Evolutionary conservation across 2,329 filamentous ascomycete genomes (phyloP).

Genomic region (Sphaerulina vaccinii): DNA sequence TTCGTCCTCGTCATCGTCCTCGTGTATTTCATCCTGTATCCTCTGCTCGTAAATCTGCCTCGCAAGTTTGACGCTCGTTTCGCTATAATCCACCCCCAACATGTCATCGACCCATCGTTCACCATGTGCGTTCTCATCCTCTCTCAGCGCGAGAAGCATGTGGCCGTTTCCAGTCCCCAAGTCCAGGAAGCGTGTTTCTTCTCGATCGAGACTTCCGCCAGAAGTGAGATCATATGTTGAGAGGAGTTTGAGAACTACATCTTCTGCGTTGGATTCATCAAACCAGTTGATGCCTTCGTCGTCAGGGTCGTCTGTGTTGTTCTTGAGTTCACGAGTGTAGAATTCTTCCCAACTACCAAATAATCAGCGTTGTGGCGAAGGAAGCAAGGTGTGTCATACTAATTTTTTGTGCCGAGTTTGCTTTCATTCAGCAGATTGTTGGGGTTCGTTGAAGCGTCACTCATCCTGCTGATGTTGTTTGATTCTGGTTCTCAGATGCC

Average conservation of each 20-base stretch:
- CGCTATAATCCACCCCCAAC: slow-evolving; percentile 87
- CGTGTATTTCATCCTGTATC: not conserved
- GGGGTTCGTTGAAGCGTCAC: slow-evolving; percentile 13
- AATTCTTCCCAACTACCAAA: slow-evolving; percentile 55
- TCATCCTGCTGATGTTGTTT: not conserved
- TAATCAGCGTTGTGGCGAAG: not conserved
- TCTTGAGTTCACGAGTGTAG: slow-evolving; percentile 69
- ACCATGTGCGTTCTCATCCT: slow-evolving; percentile 48
- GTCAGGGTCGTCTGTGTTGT: slow-evolving; percentile 67
- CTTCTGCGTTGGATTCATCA: slow-evolving; percentile 84
- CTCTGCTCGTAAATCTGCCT: slow-evolving; percentile 52
- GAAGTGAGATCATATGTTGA: slow-evolving; percentile 51
- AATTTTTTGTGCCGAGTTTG: slow-evolving; percentile 83
- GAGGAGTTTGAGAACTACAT: slow-evolving; percentile 69
- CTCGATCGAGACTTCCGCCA: slow-evolving; percentile 44
- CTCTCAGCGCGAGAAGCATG: slow-evolving; percentile 76
- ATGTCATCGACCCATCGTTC: slow-evolving; percentile 64
- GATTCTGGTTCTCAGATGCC: not conserved
- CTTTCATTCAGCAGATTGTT: slow-evolving; percentile 66
- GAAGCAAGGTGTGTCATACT: slow-evolving; percentile 55
- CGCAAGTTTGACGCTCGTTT: slow-evolving; percentile 71
- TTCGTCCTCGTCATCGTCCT: slow-evolving; percentile 16
- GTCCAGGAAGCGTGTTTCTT: slow-evolving; percentile 68
- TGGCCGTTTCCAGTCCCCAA: slow-evolving; percentile 93
- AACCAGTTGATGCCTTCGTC: slow-evolving; percentile 96